A percentile compares a stretch with the other conserved stretches of the same genome.
phyloP scores from a whole-genome alignment of 192 early-diverging fungal genomes.

The Umbelopsis vinacea region DNA sequence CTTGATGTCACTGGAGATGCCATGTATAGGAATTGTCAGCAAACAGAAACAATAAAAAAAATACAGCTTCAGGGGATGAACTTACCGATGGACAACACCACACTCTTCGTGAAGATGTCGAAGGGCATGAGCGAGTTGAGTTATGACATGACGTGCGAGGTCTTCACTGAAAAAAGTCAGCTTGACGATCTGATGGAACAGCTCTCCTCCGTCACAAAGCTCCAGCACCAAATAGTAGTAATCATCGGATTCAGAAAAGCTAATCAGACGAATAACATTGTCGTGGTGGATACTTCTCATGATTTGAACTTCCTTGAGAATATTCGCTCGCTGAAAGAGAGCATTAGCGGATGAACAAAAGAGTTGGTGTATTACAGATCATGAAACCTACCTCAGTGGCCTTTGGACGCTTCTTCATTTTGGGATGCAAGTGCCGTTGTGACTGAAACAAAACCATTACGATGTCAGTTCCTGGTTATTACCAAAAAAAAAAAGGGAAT shows the following conservation, averaged over 20 bases:
- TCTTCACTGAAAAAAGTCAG: conserved; percentile 83
- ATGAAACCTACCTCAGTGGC: conserved; percentile 38
- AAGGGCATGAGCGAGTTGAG: conserved; percentile 85
- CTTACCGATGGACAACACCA: conserved; percentile 77
- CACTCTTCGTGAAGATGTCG: conserved; percentile 82
- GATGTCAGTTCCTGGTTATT: background rate
- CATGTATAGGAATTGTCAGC: no score
- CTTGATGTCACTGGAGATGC: conserved; percentile 81
- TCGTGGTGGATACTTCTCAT: conserved; percentile 79
- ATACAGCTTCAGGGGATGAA: no score
- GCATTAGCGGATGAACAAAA: background rate
- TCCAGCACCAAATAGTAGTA: conserved; percentile 84
- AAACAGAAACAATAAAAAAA: no score
- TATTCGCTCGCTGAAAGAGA: conserved; percentile 68
- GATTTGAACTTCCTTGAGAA: conserved; percentile 87
- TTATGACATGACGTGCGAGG: conserved; percentile 78
- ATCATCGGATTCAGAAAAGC: conserved; percentile 77
- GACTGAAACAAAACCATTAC: conserved; percentile 25
- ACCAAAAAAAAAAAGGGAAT: no score
- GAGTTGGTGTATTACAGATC: background rate
- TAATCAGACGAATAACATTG: conserved; percentile 76
- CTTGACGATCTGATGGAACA: conserved; percentile 86
- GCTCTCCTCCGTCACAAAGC: conserved; percentile 85
- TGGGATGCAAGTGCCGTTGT: conserved; percentile 39
- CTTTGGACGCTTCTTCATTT: conserved; percentile 43